These are phyloP conservation scores for Podosphaera xanthii DNA, from an alignment of 2,329 filamentous ascomycete genomes.

Conservation along the genomic window DNA sequence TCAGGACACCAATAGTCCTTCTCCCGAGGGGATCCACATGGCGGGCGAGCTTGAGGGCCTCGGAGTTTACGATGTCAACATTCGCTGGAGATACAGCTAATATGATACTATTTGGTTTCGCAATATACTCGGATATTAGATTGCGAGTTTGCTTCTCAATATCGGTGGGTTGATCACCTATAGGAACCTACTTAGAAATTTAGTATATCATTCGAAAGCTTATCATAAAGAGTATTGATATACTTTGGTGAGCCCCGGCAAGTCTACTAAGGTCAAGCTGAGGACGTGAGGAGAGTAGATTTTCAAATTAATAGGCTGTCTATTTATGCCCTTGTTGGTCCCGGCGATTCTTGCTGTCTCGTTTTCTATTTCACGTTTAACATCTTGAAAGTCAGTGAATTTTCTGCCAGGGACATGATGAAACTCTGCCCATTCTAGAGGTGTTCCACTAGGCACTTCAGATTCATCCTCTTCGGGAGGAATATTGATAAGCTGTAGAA, in stretches of 20 bases:
- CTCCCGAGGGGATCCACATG: slow-evolving; percentile 90
- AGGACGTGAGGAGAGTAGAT: slow-evolving; percentile 95
- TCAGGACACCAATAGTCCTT: slow-evolving; percentile 88
- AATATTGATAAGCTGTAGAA: slow-evolving; percentile 95
- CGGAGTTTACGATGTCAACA: slow-evolving; percentile 94
- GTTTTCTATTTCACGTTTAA: slow-evolving; percentile 90
- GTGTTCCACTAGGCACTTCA: slow-evolving; percentile 56
- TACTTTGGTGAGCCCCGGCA: slow-evolving; percentile 89
- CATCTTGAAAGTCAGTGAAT: slow-evolving; percentile 78
- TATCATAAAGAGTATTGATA: slow-evolving; percentile 4
- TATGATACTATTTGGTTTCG: slow-evolving; percentile 95
- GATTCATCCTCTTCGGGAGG: slow-evolving; percentile 46
- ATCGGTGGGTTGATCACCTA: slow-evolving; percentile 89
- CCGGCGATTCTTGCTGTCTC: slow-evolving; percentile 89
- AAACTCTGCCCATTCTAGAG: slow-evolving; percentile 77
- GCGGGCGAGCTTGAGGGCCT: slow-evolving; percentile 84
- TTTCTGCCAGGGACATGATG: slow-evolving; percentile 77
- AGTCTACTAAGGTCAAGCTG: slow-evolving; percentile 84
- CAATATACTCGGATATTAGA: slow-evolving; percentile 93
- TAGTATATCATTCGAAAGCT: slow-evolving; percentile 2
- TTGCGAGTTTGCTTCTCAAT: slow-evolving; percentile 97
- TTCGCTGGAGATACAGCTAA: slow-evolving; percentile 93
- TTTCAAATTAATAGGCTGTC: slow-evolving; percentile 93
- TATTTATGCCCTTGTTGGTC: slow-evolving; percentile 94
- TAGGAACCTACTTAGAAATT: slow-evolving; percentile 43